phyloP scores from a whole-genome alignment of 768 basidiomycete genomes.

The Leccinum ochraceum region DNA sequence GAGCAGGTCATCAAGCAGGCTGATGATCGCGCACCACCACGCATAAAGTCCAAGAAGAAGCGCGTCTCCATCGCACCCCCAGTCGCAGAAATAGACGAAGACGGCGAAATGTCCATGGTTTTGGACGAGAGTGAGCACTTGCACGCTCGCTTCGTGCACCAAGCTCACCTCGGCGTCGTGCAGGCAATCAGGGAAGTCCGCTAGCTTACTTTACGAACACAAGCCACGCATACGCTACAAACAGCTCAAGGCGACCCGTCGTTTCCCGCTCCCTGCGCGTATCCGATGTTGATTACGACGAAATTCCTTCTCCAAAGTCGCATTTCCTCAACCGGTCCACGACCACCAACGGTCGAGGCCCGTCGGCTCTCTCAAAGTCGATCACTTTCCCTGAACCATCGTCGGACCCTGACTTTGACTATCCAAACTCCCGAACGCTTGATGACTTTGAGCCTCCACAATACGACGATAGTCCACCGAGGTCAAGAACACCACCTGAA shows the following conservation, averaged over 20 bases:
- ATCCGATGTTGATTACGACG: constrained; percentile 61
- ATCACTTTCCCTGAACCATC: constrained; percentile 24
- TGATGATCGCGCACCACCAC: constrained; percentile 64
- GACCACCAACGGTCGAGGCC: constrained; percentile 36
- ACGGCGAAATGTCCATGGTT: constrained; percentile 81
- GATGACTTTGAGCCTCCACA: constrained; percentile 32
- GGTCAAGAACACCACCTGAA: constrained; percentile 47
- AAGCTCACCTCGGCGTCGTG: constrained; percentile 7
- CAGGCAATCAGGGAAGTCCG: constrained; percentile 35
- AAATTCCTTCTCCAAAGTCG: constrained; percentile 59
- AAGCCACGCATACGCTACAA: constrained; percentile 41
- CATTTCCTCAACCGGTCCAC: constrained; percentile 33
- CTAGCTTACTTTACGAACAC: constrained; percentile 38
- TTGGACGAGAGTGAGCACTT: constrained; percentile 62
- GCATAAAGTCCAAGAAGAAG: constrained; percentile 51
- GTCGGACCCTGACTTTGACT: constrained; percentile 27
- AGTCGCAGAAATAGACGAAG: constrained; percentile 44
- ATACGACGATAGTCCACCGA: constrained; percentile 29
- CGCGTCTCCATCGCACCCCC: constrained; percentile 40
- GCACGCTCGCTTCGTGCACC: neutral
- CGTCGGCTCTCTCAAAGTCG: constrained; percentile 35
- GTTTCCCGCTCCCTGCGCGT: constrained; percentile 50
- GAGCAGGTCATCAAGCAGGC: constrained; percentile 72
- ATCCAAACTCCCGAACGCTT: constrained; percentile 19
- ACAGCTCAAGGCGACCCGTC: constrained; percentile 34